Conservation (phyloP, 345 rosid genomes). For the Aethionema arabicum region DNA sequence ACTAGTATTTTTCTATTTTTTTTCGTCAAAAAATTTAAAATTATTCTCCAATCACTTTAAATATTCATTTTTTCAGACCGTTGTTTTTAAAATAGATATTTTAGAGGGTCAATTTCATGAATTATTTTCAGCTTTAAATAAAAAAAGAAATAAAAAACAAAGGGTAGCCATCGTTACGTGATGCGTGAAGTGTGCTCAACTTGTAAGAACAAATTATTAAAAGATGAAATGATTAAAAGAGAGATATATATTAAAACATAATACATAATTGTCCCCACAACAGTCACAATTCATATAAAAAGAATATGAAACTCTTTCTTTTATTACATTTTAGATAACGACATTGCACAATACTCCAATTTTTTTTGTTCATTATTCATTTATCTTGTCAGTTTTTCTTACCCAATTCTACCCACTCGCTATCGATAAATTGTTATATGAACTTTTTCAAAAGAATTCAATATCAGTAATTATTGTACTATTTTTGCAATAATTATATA, state of each 20-base stretch:
- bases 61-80: too few species aligned
- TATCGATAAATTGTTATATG: neutral
- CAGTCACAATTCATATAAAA: conserved; percentile 16
- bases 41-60: too few species aligned
- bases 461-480: conserved; percentile 16
- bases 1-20: too few species aligned
- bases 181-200: neutral
- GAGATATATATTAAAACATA: too few species aligned
- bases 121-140: too few species aligned
- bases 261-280: too few species aligned
- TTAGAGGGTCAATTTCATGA: too few species aligned
- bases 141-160: too few species aligned
- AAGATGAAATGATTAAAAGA: neutral
- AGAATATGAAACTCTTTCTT: conserved; percentile 8
- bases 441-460: neutral
- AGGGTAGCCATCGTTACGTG: neutral
- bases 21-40: too few species aligned
- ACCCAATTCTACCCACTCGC: conserved; percentile 3
- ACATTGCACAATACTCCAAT: neutral
- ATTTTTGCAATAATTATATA: conserved; percentile 5
- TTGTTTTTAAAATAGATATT: too few species aligned
- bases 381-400: conserved; percentile 7
- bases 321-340: neutral
- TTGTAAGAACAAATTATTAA: neutral
- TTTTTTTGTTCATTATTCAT: too few species aligned